phyloP scores from a whole-genome alignment of 352 stramenopile species.

The Globisporangium heterothallicum region DNA sequence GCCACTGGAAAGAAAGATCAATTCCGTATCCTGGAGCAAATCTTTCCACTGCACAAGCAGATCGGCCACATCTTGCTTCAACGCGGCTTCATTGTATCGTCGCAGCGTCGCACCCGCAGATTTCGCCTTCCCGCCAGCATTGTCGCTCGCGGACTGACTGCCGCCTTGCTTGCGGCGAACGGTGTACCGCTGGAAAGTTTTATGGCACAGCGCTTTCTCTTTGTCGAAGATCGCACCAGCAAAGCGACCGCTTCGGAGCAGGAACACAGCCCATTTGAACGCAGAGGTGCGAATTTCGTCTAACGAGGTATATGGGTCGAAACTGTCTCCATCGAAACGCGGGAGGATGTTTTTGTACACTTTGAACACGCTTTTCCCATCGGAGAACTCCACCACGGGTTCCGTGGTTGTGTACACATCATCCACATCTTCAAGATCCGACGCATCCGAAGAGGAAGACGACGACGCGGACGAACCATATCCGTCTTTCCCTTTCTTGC shows the following conservation, averaged over 20 bases:
- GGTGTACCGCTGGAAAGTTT: conserved; percentile 92
- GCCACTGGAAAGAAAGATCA: conserved; percentile 70
- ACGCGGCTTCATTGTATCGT: conserved; percentile 87
- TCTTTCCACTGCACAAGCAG: conserved; percentile 82
- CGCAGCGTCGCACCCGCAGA: conserved; percentile 90
- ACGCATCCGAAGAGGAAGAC: conserved; percentile 37
- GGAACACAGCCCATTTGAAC: conserved; percentile 81
- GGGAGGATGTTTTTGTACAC: conserved; percentile 68
- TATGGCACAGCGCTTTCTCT: conserved; percentile 88
- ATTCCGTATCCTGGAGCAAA: conserved; percentile 34
- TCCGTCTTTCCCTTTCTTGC: conserved; percentile 8
- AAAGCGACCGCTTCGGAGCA: conserved; percentile 91
- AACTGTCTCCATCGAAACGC: conserved; percentile 35
- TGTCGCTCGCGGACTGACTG: conserved; percentile 87
- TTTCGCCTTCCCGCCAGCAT: conserved; percentile 81
- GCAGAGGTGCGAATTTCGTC: conserved; percentile 42
- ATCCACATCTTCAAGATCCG: conserved; percentile 39
- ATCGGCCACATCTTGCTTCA: conserved; percentile 87
- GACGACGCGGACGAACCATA: conserved; percentile 25
- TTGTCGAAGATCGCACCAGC: conserved; percentile 86
- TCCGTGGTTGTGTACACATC: conserved; percentile 44
- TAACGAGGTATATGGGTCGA: conserved; percentile 55
- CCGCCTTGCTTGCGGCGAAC: conserved; percentile 92
- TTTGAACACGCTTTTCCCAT: conserved; percentile 72
- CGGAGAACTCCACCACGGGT: conserved; percentile 75